Conservation (phyloP, 2,329 filamentous ascomycete genomes). For the Torrubiellomyces zombiae region DNA sequence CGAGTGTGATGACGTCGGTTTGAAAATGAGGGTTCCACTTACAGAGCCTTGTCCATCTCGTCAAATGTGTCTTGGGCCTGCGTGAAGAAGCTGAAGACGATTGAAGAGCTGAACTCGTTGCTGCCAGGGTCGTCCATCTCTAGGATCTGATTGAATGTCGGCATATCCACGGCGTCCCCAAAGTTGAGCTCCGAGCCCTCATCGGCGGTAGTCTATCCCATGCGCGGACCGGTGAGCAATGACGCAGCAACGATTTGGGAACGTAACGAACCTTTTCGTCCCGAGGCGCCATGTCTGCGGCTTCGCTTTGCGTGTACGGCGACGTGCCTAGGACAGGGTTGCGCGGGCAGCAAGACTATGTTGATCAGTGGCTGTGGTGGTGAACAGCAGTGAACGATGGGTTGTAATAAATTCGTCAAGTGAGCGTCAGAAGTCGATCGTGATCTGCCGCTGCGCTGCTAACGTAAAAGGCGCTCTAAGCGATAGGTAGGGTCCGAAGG, state of each 20-base stretch:
- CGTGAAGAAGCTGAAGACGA: slow-evolving; percentile 84
- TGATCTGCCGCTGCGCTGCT: no score
- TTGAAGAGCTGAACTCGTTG: slow-evolving; percentile 72
- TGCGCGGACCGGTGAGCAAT: no score
- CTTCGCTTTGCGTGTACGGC: no score
- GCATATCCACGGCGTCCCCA: slow-evolving; percentile 59
- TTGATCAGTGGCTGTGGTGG: no score
- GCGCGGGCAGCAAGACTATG: no score
- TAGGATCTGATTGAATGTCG: slow-evolving; percentile 84
- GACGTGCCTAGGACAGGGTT: no score
- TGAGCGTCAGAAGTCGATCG: no score
- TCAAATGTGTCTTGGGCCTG: slow-evolving; percentile 77
- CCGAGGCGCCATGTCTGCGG: slow-evolving; percentile 15
- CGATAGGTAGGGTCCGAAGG: no score
- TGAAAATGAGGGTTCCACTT: slow-evolving; percentile 31
- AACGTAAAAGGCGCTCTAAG: no score
- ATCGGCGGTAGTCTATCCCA: slow-evolving; percentile 10
- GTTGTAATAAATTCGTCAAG: no score
- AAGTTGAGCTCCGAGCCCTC: slow-evolving; percentile 39
- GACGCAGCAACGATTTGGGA: no score
- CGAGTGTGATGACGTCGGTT: not conserved
- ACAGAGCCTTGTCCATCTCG: slow-evolving; percentile 74
- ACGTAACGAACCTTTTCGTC: slow-evolving; percentile 17
- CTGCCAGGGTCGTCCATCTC: slow-evolving; percentile 94
- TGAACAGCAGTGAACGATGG: no score